phyloP scores from a whole-genome alignment of 2,329 filamentous ascomycete species.

The Lojkania enalia region DNA sequence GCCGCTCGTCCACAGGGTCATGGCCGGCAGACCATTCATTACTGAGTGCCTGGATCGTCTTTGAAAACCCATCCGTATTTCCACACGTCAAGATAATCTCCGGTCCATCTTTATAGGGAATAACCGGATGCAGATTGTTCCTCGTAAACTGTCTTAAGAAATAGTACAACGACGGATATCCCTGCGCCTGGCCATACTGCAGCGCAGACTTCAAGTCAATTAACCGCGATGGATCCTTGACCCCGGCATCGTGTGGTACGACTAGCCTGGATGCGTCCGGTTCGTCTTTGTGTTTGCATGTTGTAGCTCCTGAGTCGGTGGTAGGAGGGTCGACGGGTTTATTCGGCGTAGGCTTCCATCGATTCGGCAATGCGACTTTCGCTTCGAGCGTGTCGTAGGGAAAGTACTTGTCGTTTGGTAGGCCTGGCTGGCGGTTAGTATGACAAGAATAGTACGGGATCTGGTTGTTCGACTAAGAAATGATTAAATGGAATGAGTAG shows the following conservation, averaged over 20 bases:
- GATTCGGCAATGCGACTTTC: slow-evolving; percentile 70
- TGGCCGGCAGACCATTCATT: slow-evolving; percentile 73
- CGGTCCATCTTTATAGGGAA: slow-evolving; percentile 75
- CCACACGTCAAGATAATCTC: slow-evolving; percentile 81
- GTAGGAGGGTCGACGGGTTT: slow-evolving; percentile 54
- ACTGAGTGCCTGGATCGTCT: slow-evolving; percentile 73
- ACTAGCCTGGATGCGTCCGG: slow-evolving; percentile 58
- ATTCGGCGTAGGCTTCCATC: slow-evolving; percentile 73
- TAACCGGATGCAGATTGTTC: slow-evolving; percentile 76
- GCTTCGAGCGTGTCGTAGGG: slow-evolving; percentile 91
- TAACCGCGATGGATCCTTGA: slow-evolving; percentile 64
- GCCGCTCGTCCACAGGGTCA: slow-evolving; percentile 68
- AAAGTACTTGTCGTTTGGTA: slow-evolving; percentile 81
- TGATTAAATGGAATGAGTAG: background rate
- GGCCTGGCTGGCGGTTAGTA: slow-evolving; percentile 56
- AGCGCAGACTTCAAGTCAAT: slow-evolving; percentile 81
- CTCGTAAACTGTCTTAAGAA: slow-evolving; percentile 80
- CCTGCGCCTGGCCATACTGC: slow-evolving; percentile 83
- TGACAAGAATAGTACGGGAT: no score
- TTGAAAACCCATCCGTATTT: slow-evolving; percentile 82
- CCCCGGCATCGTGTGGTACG: slow-evolving; percentile 69
- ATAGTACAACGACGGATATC: slow-evolving; percentile 75
- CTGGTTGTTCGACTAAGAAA: no score
- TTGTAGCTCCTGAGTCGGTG: slow-evolving; percentile 36
- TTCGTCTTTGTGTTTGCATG: slow-evolving; percentile 21